phyloP scores from a whole-genome alignment of 306 rosid species.

The Oxytropis ochrocephala region DNA sequence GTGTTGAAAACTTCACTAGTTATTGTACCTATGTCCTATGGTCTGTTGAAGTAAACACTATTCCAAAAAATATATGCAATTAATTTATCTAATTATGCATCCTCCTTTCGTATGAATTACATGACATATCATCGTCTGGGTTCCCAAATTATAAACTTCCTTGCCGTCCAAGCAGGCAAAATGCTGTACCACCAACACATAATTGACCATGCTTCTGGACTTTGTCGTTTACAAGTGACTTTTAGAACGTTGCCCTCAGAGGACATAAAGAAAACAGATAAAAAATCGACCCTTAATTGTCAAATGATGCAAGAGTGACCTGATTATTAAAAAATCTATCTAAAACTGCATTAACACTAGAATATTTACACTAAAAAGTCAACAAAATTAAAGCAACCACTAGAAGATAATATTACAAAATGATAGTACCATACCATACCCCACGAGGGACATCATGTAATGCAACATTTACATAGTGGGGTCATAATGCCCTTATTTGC shows the following conservation, averaged over 20 bases:
- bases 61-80: not conserved
- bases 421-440: slow-evolving; percentile 39
- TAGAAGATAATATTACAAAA: slow-evolving; percentile 30
- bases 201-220: not conserved
- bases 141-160: slow-evolving; percentile 1
- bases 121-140: slow-evolving; percentile 8
- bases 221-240: not conserved
- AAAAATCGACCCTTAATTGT: slow-evolving; percentile 1
- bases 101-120: too few relatives aligned
- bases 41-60: not conserved
- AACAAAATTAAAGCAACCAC: slow-evolving; percentile 25
- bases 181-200: not conserved
- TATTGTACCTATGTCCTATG: not conserved
- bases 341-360: slow-evolving; percentile 16
- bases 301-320: slow-evolving; percentile 10
- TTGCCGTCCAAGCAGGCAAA: slow-evolving; percentile 10
- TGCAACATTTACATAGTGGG: slow-evolving; percentile 32
- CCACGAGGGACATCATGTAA: slow-evolving; percentile 27
- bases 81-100: not conserved
- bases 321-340: not conserved
- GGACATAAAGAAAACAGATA: slow-evolving; percentile 7
- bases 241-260: not conserved
- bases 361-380: slow-evolving; percentile 33
- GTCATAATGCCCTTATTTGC: slow-evolving; percentile 32
- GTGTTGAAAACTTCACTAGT: not conserved